Percentiles rank a stretch among this genome's conserved stretches.
These are phyloP conservation scores for Pseudoscleropodium purum DNA, from an alignment of 225 moss, liverwort and hornwort species.

Conservation along the genomic window DNA sequence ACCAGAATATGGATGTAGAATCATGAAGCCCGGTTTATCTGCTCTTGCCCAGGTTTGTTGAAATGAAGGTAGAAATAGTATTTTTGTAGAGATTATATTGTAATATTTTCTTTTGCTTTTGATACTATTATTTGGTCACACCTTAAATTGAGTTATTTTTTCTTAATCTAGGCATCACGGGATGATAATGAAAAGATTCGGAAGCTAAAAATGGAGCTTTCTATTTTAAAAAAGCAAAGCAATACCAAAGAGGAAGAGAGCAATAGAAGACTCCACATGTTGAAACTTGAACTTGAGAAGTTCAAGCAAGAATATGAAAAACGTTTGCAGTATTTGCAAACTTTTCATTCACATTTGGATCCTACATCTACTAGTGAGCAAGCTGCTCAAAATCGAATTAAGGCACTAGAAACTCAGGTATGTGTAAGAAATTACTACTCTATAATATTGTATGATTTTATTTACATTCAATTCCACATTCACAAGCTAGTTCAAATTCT, in stretches of 20 bases:
- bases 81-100: background rate
- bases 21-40: constrained; percentile 7
- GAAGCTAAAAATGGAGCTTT: constrained; percentile 35
- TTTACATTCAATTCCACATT: background rate
- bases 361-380: constrained; percentile 25
- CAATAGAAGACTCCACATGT: constrained; percentile 8
- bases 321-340: constrained; percentile 28
- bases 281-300: constrained; percentile 54
- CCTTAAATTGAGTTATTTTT: background rate
- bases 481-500: background rate
- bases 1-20: constrained; percentile 15
- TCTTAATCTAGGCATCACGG: background rate
- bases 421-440: background rate
- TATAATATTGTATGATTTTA: background rate
- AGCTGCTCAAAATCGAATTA: constrained; percentile 32
- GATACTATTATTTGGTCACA: background rate
- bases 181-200: constrained; percentile 21
- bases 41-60: constrained; percentile 25
- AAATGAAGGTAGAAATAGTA: background rate
- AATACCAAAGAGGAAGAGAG: constrained; percentile 26
- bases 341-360: constrained; percentile 11
- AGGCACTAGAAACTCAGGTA: constrained; percentile 56
- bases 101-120: background rate
- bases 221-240: constrained; percentile 28
- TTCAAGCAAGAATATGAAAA: constrained; percentile 41